These are phyloP conservation scores for Wilhelminamyces savonicus DNA, from an alignment of 805 yeast species.

Conservation along the genomic window DNA sequence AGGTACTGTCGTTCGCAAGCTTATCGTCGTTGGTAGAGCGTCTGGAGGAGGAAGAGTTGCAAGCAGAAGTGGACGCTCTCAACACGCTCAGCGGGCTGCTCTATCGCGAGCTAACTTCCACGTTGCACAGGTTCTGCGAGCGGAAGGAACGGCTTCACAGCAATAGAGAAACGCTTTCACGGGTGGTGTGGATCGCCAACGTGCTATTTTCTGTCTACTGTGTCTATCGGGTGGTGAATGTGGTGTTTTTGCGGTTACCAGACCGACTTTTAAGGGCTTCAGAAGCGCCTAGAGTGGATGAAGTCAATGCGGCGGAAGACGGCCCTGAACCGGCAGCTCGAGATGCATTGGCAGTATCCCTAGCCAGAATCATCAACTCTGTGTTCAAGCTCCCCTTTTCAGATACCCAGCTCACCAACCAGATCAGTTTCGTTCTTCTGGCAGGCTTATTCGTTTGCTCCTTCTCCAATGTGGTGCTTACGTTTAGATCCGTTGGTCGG, in stretches of 20 bases:
- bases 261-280: no score
- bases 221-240: slow-evolving; percentile 40
- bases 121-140: slow-evolving; percentile 9
- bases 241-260: slow-evolving; percentile 33
- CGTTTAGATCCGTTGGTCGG: slow-evolving; percentile 47
- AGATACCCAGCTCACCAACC: slow-evolving; percentile 37
- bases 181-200: slow-evolving; percentile 11
- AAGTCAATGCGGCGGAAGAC: slow-evolving; percentile 5
- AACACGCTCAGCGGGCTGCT: slow-evolving; percentile 21
- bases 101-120: slow-evolving; percentile 23
- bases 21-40: slow-evolving; percentile 13
- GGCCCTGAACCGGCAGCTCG: slow-evolving; percentile 11
- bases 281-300: slow-evolving; percentile 22
- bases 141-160: slow-evolving; percentile 5
- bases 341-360: slow-evolving; percentile 45
- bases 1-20: slow-evolving; percentile 37
- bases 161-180: slow-evolving; percentile 1
- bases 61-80: slow-evolving; percentile 34
- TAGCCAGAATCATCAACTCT: slow-evolving; percentile 33
- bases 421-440: slow-evolving; percentile 46
- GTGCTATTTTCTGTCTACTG: slow-evolving; percentile 41
- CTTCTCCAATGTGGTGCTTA: slow-evolving; percentile 55
- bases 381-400: slow-evolving; percentile 22
- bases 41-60: slow-evolving; percentile 26
- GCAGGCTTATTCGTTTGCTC: slow-evolving; percentile 57